Percentiles rank a stretch among this genome's conserved stretches.
Conservation (phyloP, 176 grass and related monocot species). For the Leersia perrieri region DNA sequence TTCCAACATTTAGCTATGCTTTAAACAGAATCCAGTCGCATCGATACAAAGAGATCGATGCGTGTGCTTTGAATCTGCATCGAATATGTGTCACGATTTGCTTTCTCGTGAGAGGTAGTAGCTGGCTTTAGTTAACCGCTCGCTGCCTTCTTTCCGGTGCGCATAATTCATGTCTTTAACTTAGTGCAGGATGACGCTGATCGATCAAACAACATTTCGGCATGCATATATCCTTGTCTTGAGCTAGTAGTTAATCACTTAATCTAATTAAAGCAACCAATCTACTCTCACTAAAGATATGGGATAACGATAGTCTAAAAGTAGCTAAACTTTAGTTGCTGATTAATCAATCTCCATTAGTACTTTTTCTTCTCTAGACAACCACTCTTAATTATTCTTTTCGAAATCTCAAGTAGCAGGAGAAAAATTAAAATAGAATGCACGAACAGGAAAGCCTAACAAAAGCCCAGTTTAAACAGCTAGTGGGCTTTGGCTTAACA, state of each 20-base stretch:
- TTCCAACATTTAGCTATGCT: background rate
- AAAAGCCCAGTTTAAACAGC: too few species aligned
- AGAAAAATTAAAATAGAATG: too few species aligned
- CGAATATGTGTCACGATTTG: background rate
- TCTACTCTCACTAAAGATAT: background rate
- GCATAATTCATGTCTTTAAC: conserved; percentile 43
- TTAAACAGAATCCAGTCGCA: conserved; percentile 26
- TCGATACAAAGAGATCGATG: conserved; percentile 14
- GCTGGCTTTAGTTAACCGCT: conserved; percentile 9
- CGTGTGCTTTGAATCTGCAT: conserved; percentile 24
- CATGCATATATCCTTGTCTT: background rate
- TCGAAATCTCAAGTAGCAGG: too few species aligned
- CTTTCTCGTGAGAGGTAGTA: background rate
- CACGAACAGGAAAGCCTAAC: too few species aligned
- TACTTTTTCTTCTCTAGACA: too few species aligned
- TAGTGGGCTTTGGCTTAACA: background rate
- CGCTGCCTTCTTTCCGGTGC: conserved; percentile 6
- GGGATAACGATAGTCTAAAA: background rate
- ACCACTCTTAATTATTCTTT: too few species aligned
- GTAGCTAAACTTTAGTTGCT: background rate
- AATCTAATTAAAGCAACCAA: background rate
- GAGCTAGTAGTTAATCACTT: background rate
- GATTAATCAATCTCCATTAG: too few species aligned
- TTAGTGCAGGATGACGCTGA: conserved; percentile 47
- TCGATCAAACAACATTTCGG: conserved; percentile 22